These are phyloP conservation scores for Colletotrichum sp. DNA, from an alignment of 2,329 filamentous ascomycete genomes.

Conservation along the genomic window DNA sequence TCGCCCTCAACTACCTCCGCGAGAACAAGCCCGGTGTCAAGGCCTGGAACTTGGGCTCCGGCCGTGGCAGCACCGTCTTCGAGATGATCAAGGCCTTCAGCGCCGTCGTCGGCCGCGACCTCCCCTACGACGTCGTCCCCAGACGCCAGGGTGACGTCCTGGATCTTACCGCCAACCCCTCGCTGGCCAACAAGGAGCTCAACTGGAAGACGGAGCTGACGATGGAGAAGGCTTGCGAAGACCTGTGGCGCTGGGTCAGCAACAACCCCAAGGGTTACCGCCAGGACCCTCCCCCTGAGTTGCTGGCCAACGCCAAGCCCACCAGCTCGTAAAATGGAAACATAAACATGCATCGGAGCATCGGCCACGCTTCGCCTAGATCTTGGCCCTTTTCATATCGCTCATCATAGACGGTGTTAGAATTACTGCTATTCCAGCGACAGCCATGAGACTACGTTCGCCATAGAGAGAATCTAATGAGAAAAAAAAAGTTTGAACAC, in stretches of 20 bases:
- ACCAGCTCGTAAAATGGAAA: background rate
- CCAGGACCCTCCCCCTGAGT: slow-evolving; percentile 84
- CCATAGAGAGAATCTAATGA: background rate
- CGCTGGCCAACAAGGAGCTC: slow-evolving; percentile 85
- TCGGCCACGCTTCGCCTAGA: background rate
- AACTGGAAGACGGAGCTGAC: slow-evolving; percentile 90
- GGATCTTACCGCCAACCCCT: slow-evolving; percentile 91
- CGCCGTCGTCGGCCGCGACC: slow-evolving; percentile 80
- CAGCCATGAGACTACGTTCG: slow-evolving; percentile 6
- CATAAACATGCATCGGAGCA: background rate
- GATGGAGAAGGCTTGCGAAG: slow-evolving; percentile 90
- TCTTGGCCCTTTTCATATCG: background rate
- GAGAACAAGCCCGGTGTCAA: slow-evolving; percentile 85
- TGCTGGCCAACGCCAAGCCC: slow-evolving; percentile 69
- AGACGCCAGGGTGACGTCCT: slow-evolving; percentile 90
- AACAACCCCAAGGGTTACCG: slow-evolving; percentile 97
- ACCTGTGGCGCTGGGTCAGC: slow-evolving; percentile 96
- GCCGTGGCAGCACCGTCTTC: slow-evolving; percentile 92
- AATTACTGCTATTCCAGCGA: slow-evolving; percentile 16
- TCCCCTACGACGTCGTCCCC: slow-evolving; percentile 85
- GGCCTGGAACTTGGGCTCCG: slow-evolving; percentile 96
- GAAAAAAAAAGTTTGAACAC: background rate
- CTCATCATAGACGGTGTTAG: slow-evolving; percentile 3
- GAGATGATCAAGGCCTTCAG: slow-evolving; percentile 98
- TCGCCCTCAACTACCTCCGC: slow-evolving; percentile 89